A percentile compares a stretch with the other conserved stretches of the same genome.
Conservation (phyloP, 1,139 yeast species). For the Yamadazyma epiphylla region DNA sequence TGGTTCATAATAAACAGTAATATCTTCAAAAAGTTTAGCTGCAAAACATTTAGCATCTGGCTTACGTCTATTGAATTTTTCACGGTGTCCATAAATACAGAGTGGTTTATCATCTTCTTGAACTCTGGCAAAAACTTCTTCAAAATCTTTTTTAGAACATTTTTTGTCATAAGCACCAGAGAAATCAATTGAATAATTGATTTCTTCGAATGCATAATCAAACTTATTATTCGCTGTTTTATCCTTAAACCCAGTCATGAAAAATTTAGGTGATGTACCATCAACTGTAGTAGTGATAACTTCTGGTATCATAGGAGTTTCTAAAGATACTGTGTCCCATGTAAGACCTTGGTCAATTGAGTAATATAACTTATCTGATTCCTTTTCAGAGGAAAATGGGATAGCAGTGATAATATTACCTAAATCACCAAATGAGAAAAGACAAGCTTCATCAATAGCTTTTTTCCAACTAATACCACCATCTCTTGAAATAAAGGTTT, state of each 20-base stretch:
- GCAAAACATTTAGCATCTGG: slow-evolving; percentile 67
- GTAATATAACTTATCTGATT: slow-evolving; percentile 36
- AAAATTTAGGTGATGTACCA: slow-evolving; percentile 62
- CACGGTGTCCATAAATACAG: slow-evolving; percentile 75
- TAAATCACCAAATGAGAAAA: slow-evolving; percentile 70
- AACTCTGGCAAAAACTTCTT: slow-evolving; percentile 61
- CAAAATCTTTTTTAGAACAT: slow-evolving; percentile 59
- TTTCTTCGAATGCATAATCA: slow-evolving; percentile 14
- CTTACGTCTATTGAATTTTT: slow-evolving; percentile 66
- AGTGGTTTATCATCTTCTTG: slow-evolving; percentile 44
- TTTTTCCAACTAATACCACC: slow-evolving; percentile 73
- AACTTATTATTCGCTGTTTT: slow-evolving; percentile 14
- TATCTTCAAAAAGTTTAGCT: slow-evolving; percentile 55
- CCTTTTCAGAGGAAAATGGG: slow-evolving; percentile 29
- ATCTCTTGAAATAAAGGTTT: slow-evolving; percentile 68
- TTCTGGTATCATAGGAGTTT: slow-evolving; percentile 42
- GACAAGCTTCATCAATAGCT: slow-evolving; percentile 52
- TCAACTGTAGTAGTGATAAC: slow-evolving; percentile 62
- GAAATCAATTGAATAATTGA: slow-evolving; percentile 56
- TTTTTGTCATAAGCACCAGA: slow-evolving; percentile 48
- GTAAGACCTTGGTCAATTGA: slow-evolving; percentile 74
- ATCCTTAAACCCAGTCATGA: slow-evolving; percentile 47
- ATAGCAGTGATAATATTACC: slow-evolving; percentile 74
- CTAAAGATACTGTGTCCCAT: slow-evolving; percentile 56
- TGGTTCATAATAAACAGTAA: slow-evolving; percentile 49